These are phyloP conservation scores for Salinomyces thailandicus DNA, from an alignment of 2,329 filamentous ascomycete species.

Conservation along the genomic window DNA sequence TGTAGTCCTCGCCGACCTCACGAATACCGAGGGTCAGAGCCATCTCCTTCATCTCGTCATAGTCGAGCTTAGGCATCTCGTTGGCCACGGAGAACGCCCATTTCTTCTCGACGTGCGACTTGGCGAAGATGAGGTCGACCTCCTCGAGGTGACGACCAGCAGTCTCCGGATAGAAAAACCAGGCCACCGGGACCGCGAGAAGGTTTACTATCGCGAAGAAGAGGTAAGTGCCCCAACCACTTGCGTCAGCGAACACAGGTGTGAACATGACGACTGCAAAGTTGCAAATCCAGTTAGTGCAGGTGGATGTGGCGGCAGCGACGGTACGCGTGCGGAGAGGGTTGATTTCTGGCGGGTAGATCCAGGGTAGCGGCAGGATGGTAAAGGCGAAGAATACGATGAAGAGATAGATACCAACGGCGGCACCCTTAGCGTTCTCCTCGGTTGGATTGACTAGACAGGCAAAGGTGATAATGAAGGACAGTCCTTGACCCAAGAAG, in stretches of 20 bases:
- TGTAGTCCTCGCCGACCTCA: conserved; percentile 1
- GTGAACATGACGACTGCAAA: conserved; percentile 4
- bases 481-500: conserved; percentile 40
- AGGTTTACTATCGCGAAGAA: conserved; percentile 41
- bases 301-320: conserved; percentile 23
- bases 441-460: conserved; percentile 22
- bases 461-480: conserved; percentile 37
- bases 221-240: conserved; percentile 27
- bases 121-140: conserved; percentile 53
- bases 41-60: conserved; percentile 2
- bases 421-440: conserved; percentile 10
- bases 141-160: conserved; percentile 50
- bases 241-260: conserved; percentile 5
- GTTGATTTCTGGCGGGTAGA: conserved; percentile 49
- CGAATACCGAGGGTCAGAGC: conserved; percentile 1
- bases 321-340: conserved; percentile 28
- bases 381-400: conserved; percentile 17
- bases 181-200: conserved; percentile 30
- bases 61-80: conserved; percentile 3
- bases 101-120: conserved; percentile 3
- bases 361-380: conserved; percentile 30
- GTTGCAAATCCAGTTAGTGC: conserved; percentile 10
- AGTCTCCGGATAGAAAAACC: conserved; percentile 53
- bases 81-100: conserved; percentile 5
- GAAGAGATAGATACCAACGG: conserved; percentile 23